Evolutionary conservation across 73 alveolate species (phyloP).

Genomic region (Blepharisma japonicum): DNA sequence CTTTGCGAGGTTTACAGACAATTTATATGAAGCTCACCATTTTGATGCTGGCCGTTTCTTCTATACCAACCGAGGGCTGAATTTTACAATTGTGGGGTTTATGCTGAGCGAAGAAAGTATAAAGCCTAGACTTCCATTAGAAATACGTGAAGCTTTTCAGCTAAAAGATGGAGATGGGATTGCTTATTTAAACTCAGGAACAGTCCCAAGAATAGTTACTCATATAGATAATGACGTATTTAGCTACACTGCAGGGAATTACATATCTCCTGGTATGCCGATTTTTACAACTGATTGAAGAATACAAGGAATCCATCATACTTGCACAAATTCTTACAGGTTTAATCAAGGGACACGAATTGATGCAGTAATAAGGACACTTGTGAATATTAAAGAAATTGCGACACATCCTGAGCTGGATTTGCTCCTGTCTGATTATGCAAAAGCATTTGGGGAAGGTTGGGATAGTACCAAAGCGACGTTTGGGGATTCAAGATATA

Average conservation of each 20-base stretch:
- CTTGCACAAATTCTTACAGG: not conserved
- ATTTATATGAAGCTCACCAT: slow-evolving; percentile 6
- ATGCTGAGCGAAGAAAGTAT: not conserved
- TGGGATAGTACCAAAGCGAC: not conserved
- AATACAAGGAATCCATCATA: slow-evolving; percentile 15
- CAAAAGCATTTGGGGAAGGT: not conserved
- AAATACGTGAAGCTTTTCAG: not conserved
- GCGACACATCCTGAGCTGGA: slow-evolving; percentile 11
- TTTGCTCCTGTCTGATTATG: not conserved
- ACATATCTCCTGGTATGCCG: slow-evolving; percentile 6
- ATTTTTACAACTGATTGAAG: not conserved
- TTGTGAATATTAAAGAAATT: not conserved
- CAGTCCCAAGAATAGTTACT: not conserved
- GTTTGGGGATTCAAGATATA: not conserved
- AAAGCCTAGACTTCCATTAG: slow-evolving; percentile 10
- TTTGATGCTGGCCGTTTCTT: slow-evolving; percentile 14
- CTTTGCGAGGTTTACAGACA: not conserved
- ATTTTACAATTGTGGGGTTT: slow-evolving; percentile 7
- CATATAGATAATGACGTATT: not conserved
- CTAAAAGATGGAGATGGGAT: slow-evolving; percentile 1
- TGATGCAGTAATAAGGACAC: not conserved
- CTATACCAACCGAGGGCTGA: slow-evolving; percentile 22
- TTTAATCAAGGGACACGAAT: slow-evolving; percentile 14
- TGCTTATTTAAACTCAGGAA: not conserved
- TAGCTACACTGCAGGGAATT: slow-evolving; percentile 13